Evolutionary conservation across 176 grass and related monocot genomes (phyloP), one percentile per base, ranked within the genome.

Genomic region (Oryza officinalis): DNA sequence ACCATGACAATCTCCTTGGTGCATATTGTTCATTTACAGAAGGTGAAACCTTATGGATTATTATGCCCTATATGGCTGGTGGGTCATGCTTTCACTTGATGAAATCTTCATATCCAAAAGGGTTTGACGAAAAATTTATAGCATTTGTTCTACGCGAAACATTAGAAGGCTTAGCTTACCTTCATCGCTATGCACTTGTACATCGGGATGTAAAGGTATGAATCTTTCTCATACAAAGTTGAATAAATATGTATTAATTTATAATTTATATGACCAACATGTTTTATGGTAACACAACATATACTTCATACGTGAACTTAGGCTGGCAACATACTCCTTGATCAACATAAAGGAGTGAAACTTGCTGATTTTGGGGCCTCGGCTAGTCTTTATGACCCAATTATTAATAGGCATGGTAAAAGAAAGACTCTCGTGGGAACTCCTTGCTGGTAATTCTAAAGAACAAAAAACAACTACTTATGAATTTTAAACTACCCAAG

Each of bases 371-470:
- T 95, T 87, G 96, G 96, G 43, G 90, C 91, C 23, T 93, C 93
- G 0, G 96, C 96, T 15, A 95, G 93, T 70, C 90, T 98, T 40
- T 98, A 93, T 69, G 96, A 98, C 72, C 92, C 96, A 9, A 86
- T 89, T 59, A 89, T 94, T 75, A 92, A 93, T 37, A 83, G 82
- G 65, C 91, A 95, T 43, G 87, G 90, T 22, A 93, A 86, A 50
- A 93, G 96, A 65, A 95, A 88, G 71, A 98, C 96, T 50, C 90
- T 98, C 79, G 96, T 98, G n/a, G 96, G 96, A 60, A 98, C 93
- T 12, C 96, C 96, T 72, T 93, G 93, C 71, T 98, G 96, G 96
- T 98, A 85, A 33, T 54, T 41, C n/a, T 15, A 22, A 41, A 8
- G 17, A 64, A 67, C 26, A 60, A 31, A 65, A 3, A 37, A 6